Base-by-base conservation (phyloP, 495 filamentous ascomycete species). In the Parathielavia hyrcaniae region DNA sequence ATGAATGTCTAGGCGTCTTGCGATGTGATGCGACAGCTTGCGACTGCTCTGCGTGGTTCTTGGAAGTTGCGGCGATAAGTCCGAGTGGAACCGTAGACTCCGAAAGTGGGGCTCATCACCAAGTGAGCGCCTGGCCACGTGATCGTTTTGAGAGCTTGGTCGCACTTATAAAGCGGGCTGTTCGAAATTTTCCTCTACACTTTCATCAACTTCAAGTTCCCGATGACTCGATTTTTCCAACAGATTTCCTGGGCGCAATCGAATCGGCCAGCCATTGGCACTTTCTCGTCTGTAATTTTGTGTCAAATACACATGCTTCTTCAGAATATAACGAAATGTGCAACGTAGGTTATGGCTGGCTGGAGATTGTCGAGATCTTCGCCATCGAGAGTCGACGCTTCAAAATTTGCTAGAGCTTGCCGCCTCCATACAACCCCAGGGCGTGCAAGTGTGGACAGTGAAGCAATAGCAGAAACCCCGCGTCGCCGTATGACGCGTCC, bases 361-460 rank as follows among this genome's bases (percentile, higher is more conserved):
- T n/a, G 30, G 17, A 1, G 17, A 34, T 20, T 14, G n/a, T 19
- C 10, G 20, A 26, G n/a, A 8, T 36, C 14, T 13, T 26, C 1
- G 1, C 6, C 26, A 30, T 23, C 43, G 17, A 51, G 35, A 22
- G 17, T 23, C 32, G 3, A 53, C 41, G 44, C 75, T 77, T 78
- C 74, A 62, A 70, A 68, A 64, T 70, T 70, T 76, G 76, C 76
- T 79, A 79, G 77, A 79, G 74, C 77, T 75, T 77, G 75, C 64
- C 77, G 74, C 61, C 69, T 69, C 59, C 66, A 68, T 62, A 60
- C 57, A 56, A 61, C 61, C 60, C 66, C 60, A 78, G 71, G 71
- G 70, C 75, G 75, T 39, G 67, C 70, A 73, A 72, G 77, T 79
- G 77, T 79, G 77, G 77, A 79, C 77, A 73, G 64, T 77, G 77